A percentile compares a stretch with the other conserved stretches of the same genome.
Evolutionary conservation across 2,329 filamentous ascomycete species (phyloP).

Genomic region (Calonectria pseudoreteaudii): DNA sequence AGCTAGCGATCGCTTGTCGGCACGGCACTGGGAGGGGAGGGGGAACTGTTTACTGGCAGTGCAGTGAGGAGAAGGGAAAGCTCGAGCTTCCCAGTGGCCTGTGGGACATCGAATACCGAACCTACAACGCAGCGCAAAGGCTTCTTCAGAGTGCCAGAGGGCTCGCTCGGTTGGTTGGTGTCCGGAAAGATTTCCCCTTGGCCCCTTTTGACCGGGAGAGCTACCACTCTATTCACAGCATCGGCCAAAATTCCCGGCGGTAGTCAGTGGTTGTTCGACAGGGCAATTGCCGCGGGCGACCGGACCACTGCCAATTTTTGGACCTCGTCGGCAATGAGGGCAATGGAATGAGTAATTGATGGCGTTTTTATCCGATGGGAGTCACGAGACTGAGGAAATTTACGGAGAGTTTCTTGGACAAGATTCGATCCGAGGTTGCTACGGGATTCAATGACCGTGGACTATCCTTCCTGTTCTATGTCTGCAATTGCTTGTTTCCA

Average conservation of each 20-base stretch:
- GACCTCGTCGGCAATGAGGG: slow-evolving; percentile 18
- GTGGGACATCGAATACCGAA: slow-evolving; percentile 23
- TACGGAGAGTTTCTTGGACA: slow-evolving; percentile 6
- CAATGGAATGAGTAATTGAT: slow-evolving; percentile 18
- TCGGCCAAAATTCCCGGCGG: slow-evolving; percentile 12
- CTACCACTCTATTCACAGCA: slow-evolving; percentile 7
- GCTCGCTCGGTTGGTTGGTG: slow-evolving; percentile 33
- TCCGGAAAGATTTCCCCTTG: not conserved
- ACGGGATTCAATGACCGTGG: not conserved
- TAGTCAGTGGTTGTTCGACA: not conserved
- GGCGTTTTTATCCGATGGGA: slow-evolving; percentile 19
- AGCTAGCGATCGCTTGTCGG: slow-evolving; percentile 10
- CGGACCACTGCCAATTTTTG: slow-evolving; percentile 19
- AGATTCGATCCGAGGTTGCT: not conserved
- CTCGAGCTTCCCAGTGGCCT: slow-evolving; percentile 22
- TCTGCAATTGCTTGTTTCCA: not conserved
- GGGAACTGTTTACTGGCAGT: not conserved
- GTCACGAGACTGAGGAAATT: slow-evolving; percentile 19
- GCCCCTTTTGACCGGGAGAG: slow-evolving; percentile 40
- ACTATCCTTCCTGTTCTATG: not conserved
- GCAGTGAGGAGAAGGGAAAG: not conserved
- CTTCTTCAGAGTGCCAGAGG: not conserved
- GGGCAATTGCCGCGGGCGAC: slow-evolving; percentile 36
- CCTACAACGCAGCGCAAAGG: slow-evolving; percentile 2
- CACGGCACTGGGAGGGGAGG: slow-evolving; percentile 18